Base-by-base conservation (phyloP, 148 eudicot genomes). In the Fagopyrum tataricum region DNA sequence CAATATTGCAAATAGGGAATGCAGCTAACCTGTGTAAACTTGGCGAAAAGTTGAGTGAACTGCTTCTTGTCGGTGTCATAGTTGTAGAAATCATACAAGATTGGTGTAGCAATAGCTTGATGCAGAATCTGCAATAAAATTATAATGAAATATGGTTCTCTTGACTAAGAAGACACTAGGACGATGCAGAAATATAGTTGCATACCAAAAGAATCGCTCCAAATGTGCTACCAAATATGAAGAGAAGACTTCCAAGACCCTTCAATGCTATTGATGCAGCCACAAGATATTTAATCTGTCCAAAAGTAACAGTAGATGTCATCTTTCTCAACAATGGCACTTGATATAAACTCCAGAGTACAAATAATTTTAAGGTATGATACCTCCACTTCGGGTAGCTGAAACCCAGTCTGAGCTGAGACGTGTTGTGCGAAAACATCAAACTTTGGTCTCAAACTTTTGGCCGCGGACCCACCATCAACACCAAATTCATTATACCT, bases 11-110 rank as follows among this genome's bases (percentile, higher is more conserved):
- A 46, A 44, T 49, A 71, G 40, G 49, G 39, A n/a, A 11, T 44
- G 2, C 21, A 3, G 21, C 67, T 76, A 12, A 91, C 98, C 97
- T 94, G 91, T 6, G 93, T 81, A 76, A 94, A 94, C 74, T 89
- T 89, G 79, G 80, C 81, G 70, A 94, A 90, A 49, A 88, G 91
- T 59, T 79, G 87, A 76, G 79, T 58, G 67, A 88, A 91, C 74
- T 90, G 89, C 71, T 85, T 85, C 73, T 77, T 87, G 74, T 95
- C 93, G 11, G 80, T 81, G 26, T 91, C 97, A 41, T 91, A 88
- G 88, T 90, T 91, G 86, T 95, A 95, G 86, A 95, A 95, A 81
- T 95, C 98, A 46, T 85, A 84, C 82, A 95, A 82, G 78, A 95
- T 85, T 37, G 97, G 92, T 31, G 92, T 82, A 61, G 83, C 76